These are phyloP conservation scores for Fusarium marasasianum DNA, from an alignment of 2,329 filamentous ascomycete genomes.

Conservation along the genomic window DNA sequence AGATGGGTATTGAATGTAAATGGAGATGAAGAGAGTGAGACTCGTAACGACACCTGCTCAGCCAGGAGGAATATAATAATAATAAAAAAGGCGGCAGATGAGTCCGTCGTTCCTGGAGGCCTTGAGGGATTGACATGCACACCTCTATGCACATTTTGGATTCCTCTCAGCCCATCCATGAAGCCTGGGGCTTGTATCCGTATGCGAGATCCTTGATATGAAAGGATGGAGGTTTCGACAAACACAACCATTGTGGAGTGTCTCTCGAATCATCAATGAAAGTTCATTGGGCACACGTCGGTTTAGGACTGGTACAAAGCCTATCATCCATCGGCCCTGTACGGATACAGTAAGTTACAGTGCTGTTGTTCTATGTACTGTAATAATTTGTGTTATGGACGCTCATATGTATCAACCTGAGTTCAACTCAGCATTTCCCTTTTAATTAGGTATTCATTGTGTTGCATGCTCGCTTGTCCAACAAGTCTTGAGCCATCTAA, in stretches of 20 bases:
- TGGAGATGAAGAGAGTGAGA: neutral
- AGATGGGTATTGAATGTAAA: slow-evolving; percentile 9
- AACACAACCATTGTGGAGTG: slow-evolving; percentile 18
- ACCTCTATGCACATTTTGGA: slow-evolving; percentile 10
- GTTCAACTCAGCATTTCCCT: slow-evolving; percentile 9
- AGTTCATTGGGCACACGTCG: slow-evolving; percentile 14
- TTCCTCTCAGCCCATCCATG: slow-evolving; percentile 18
- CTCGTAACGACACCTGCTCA: neutral
- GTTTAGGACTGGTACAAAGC: slow-evolving; percentile 19
- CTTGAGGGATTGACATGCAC: slow-evolving; percentile 5
- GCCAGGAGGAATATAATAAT: neutral
- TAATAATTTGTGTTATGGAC: slow-evolving; percentile 1
- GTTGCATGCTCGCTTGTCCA: slow-evolving; percentile 24
- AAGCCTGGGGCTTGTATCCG: slow-evolving; percentile 21
- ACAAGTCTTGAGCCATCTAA: slow-evolving; percentile 4
- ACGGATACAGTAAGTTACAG: slow-evolving; percentile 19
- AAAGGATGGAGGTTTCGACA: slow-evolving; percentile 22
- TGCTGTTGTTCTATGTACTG: neutral
- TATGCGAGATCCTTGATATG: slow-evolving; percentile 30
- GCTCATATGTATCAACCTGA: slow-evolving; percentile 9
- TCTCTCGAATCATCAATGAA: slow-evolving; percentile 2
- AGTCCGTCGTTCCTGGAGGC: slow-evolving; percentile 7
- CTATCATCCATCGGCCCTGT: slow-evolving; percentile 18
- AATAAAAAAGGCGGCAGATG: neutral
- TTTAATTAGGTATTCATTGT: neutral